Evolutionary conservation across 306 rosid species (phyloP).

Genomic region (Begonia loranthoides): DNA sequence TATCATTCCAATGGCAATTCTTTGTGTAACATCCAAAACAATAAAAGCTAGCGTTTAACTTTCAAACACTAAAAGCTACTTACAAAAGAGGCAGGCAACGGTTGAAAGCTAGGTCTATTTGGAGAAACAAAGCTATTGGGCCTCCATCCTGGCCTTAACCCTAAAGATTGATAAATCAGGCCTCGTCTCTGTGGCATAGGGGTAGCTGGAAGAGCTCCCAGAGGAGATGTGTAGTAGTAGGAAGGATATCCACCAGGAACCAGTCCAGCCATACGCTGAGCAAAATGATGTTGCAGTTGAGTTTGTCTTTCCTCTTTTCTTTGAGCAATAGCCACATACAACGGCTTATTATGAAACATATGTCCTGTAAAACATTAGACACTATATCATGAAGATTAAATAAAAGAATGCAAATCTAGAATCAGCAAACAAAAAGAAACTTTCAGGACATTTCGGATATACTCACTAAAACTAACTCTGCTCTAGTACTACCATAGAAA

Average conservation of each 20-base stretch:
- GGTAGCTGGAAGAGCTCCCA: conserved; percentile 49
- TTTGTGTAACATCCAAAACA: too few species aligned
- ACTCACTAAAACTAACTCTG: too few species aligned
- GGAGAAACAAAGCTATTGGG: conserved; percentile 43
- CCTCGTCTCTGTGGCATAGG: conserved; percentile 45
- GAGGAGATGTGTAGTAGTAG: conserved; percentile 40
- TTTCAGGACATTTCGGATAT: too few species aligned
- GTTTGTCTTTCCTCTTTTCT: conserved; percentile 77
- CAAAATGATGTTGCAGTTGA: conserved; percentile 50
- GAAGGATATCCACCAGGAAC: conserved; percentile 70
- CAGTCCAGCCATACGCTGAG: conserved; percentile 44
- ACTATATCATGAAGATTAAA: too few species aligned
- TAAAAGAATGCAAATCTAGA: too few species aligned
- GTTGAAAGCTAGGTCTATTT: conserved; percentile 48
- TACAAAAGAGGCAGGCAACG: conserved; percentile 36
- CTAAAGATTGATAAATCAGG: conserved; percentile 45
- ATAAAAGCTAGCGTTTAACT: too few species aligned
- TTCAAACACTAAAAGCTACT: conserved; percentile 12
- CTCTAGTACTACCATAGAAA: too few species aligned
- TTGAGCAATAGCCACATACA: conserved; percentile 80
- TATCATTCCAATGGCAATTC: too few species aligned
- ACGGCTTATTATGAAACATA: conserved; percentile 74
- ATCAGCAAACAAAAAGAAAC: too few species aligned
- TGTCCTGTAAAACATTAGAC: conserved; percentile 29
- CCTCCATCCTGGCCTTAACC: conserved; percentile 62